Evolutionary conservation across 2,329 filamentous ascomycete species (phyloP).

Genomic region (Fusarium torulosum): DNA sequence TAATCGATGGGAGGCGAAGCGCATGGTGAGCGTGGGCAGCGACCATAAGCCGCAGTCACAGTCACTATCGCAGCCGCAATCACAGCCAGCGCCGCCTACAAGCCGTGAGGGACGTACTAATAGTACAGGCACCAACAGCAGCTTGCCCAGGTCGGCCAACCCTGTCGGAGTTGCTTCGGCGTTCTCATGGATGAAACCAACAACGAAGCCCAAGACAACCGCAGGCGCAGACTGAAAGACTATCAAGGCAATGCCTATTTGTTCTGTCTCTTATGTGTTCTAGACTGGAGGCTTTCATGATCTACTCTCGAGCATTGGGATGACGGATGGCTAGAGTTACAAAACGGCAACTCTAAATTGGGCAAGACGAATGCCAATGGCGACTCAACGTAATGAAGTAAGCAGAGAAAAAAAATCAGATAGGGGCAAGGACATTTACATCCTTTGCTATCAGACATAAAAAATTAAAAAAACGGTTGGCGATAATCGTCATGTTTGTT

Average conservation of each 20-base stretch:
- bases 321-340: constrained; percentile 16
- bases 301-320: neutral
- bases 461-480: constrained; percentile 18
- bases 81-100: constrained; percentile 43
- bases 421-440: constrained; percentile 6
- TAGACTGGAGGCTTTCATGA: constrained; percentile 3
- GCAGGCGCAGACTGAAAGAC: constrained; percentile 45
- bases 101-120: constrained; percentile 55
- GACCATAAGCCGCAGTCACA: constrained; percentile 51
- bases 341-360: constrained; percentile 35
- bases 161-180: constrained; percentile 93
- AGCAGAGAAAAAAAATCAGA: constrained; percentile 9
- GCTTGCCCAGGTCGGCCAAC: constrained; percentile 74
- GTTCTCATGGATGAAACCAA: constrained; percentile 88
- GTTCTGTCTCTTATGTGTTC: constrained; percentile 7
- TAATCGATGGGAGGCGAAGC: constrained; percentile 68
- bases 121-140: constrained; percentile 55
- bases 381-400: constrained; percentile 31
- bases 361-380: constrained; percentile 29
- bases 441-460: constrained; percentile 11
- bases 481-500: constrained; percentile 8
- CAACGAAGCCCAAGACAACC: constrained; percentile 54
- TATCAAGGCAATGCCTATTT: neutral
- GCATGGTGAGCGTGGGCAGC: constrained; percentile 60
- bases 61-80: constrained; percentile 46